These are phyloP conservation scores for Globisporangium megalacanthum DNA, from an alignment of 352 stramenopile genomes.

Conservation along the genomic window DNA sequence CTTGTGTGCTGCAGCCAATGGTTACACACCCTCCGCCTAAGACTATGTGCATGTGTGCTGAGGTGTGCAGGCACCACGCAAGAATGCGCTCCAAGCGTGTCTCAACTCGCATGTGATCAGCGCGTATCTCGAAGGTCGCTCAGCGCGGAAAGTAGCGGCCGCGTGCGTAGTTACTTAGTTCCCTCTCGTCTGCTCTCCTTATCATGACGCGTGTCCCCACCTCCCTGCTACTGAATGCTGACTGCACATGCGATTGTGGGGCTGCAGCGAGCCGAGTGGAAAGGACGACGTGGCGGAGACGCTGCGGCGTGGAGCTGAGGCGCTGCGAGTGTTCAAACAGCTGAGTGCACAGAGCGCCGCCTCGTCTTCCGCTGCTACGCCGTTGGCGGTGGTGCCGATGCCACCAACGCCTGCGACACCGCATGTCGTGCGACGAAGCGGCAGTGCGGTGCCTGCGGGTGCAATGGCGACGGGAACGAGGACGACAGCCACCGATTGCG, in stretches of 20 bases:
- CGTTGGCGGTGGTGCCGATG: conserved; percentile 41
- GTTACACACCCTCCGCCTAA: background rate
- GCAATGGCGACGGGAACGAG: background rate
- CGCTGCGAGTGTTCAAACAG: conserved; percentile 15
- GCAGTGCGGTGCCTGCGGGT: background rate
- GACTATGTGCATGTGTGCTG: background rate
- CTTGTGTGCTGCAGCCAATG: background rate
- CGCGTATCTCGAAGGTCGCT: conserved; percentile 55
- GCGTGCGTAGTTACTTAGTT: conserved; percentile 12
- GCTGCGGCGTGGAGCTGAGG: conserved; percentile 37
- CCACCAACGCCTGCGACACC: conserved; percentile 5
- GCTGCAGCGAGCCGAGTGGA: background rate
- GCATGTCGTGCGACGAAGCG: background rate
- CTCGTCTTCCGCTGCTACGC: background rate
- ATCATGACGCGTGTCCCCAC: too few relatives aligned
- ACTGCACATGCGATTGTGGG: conserved; percentile 5
- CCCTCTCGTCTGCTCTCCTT: too few relatives aligned
- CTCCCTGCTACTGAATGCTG: background rate
- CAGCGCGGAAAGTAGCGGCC: conserved; percentile 33
- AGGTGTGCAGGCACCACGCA: conserved; percentile 17
- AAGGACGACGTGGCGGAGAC: conserved; percentile 14
- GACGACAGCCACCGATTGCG: background rate
- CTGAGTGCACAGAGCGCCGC: conserved; percentile 8
- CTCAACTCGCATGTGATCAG: conserved; percentile 78
- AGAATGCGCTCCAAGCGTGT: conserved; percentile 59